Conservation (phyloP, 169 alveolate genomes). For the Eimeria falciformis region DNA sequence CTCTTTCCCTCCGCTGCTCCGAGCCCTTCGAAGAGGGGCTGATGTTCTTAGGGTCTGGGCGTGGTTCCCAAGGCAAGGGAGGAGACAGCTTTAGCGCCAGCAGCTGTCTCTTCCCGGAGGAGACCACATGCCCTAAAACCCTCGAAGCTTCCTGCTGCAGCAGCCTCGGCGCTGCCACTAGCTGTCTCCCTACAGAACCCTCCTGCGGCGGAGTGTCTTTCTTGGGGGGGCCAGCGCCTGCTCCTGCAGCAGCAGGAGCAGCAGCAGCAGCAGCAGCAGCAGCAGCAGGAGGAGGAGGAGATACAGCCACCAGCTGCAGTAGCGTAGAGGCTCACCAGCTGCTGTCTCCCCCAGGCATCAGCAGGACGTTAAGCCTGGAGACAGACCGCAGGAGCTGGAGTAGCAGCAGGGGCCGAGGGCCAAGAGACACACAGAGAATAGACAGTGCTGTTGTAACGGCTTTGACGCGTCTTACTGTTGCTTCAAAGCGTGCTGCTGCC, state of each 20-base stretch:
- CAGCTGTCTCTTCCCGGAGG: background rate
- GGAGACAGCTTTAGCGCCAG: slow-evolving; percentile 10
- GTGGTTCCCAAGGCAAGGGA: background rate
- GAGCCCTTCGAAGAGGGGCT: slow-evolving; percentile 10
- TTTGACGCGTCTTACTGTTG: slow-evolving; percentile 22
- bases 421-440: slow-evolving; percentile 22
- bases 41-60: background rate
- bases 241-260: background rate
- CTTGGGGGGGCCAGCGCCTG: background rate
- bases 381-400: slow-evolving; percentile 4
- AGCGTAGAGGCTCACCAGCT: background rate
- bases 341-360: background rate
- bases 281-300: too few relatives aligned
- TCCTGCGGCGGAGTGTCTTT: background rate
- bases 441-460: background rate
- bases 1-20: background rate
- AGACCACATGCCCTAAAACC: background rate
- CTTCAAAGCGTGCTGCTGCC: slow-evolving; percentile 10
- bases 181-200: slow-evolving; percentile 31
- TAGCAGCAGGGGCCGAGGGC: background rate
- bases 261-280: background rate
- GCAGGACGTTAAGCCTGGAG: background rate
- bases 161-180: slow-evolving; percentile 15
- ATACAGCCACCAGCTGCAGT: background rate
- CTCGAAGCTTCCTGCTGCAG: slow-evolving; percentile 24